Evolutionary conservation across 1,284 basidiomycete species (phyloP).

Genomic region (Moesziomyces sp.): DNA sequence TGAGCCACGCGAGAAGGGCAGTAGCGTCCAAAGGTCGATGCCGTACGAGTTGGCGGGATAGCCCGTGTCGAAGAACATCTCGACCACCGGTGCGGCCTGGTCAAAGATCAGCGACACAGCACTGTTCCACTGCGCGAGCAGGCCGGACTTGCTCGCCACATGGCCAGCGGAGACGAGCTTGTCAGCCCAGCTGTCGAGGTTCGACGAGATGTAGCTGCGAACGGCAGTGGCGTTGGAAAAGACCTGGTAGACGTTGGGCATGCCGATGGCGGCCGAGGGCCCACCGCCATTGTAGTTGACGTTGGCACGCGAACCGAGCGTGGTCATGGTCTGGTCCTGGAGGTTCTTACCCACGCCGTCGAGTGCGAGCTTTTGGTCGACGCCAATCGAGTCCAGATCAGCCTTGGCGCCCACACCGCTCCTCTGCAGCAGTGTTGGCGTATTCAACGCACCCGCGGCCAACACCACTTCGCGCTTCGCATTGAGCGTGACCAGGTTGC

Average conservation of each 20-base stretch:
- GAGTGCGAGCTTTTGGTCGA: slow-evolving; percentile 63
- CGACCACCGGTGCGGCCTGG: slow-evolving; percentile 40
- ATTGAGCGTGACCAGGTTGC: slow-evolving; percentile 48
- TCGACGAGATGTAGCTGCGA: slow-evolving; percentile 40
- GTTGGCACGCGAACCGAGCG: slow-evolving; percentile 41
- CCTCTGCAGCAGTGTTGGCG: slow-evolving; percentile 69
- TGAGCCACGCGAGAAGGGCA: slow-evolving; percentile 54
- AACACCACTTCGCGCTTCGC: slow-evolving; percentile 69
- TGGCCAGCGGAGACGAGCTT: slow-evolving; percentile 49
- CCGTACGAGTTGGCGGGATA: slow-evolving; percentile 52
- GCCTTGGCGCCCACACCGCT: slow-evolving; percentile 68
- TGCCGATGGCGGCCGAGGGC: slow-evolving; percentile 57
- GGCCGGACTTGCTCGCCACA: slow-evolving; percentile 35
- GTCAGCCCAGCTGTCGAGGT: slow-evolving; percentile 50
- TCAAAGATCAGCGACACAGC: slow-evolving; percentile 47
- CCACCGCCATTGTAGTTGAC: slow-evolving; percentile 51
- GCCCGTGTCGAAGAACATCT: slow-evolving; percentile 60
- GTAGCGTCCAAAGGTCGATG: slow-evolving; percentile 60
- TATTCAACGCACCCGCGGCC: slow-evolving; percentile 69
- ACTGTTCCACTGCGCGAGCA: slow-evolving; percentile 47
- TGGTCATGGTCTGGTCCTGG: slow-evolving; percentile 69
- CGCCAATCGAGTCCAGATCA: slow-evolving; percentile 64
- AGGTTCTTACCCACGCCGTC: slow-evolving; percentile 68
- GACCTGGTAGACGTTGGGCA: slow-evolving; percentile 43
- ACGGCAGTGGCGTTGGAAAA: slow-evolving; percentile 45